Conservation (phyloP, 2,329 filamentous ascomycete genomes). For the Elsinoe australis region DNA sequence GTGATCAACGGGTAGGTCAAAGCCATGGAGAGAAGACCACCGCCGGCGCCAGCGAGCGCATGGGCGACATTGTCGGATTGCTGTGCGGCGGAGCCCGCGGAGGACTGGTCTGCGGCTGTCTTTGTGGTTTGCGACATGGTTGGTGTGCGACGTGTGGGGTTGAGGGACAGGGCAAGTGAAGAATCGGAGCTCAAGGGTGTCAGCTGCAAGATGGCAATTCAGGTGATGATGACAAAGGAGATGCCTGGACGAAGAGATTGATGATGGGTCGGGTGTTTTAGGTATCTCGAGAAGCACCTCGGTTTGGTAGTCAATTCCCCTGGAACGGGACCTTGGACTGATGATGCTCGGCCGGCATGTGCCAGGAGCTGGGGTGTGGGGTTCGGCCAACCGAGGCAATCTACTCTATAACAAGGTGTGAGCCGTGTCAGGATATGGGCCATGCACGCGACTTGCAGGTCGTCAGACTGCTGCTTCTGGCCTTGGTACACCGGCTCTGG, state of each 20-base stretch:
- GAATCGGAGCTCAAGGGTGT: too few species aligned
- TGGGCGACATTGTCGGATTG: constrained; percentile 97
- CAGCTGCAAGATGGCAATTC: not conserved
- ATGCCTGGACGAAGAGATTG: constrained; percentile 13
- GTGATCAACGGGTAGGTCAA: constrained; percentile 98
- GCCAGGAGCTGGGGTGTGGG: constrained; percentile 11
- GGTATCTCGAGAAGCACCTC: constrained; percentile 13
- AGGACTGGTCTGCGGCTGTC: constrained; percentile 29
- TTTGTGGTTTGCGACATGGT: constrained; percentile 36
- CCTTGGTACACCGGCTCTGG: too few species aligned
- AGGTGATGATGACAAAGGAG: constrained; percentile 1
- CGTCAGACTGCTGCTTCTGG: too few species aligned
- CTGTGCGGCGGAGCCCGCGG: constrained; percentile 57
- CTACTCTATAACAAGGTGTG: not conserved
- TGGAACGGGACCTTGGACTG: constrained; percentile 11
- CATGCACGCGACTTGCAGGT: too few species aligned
- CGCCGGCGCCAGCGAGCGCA: constrained; percentile 84
- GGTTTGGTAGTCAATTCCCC: constrained; percentile 11
- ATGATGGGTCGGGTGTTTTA: constrained; percentile 9
- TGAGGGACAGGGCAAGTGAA: too few species aligned
- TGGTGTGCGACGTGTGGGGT: not conserved
- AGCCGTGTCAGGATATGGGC: not conserved
- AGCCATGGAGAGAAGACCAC: constrained; percentile 90
- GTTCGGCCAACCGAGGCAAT: constrained; percentile 12
- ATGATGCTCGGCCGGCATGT: constrained; percentile 16